A percentile compares a stretch with the other conserved stretches of the same genome.
Conservation (phyloP, 352 stramenopile genomes). For the Phytopythium sindhum region DNA sequence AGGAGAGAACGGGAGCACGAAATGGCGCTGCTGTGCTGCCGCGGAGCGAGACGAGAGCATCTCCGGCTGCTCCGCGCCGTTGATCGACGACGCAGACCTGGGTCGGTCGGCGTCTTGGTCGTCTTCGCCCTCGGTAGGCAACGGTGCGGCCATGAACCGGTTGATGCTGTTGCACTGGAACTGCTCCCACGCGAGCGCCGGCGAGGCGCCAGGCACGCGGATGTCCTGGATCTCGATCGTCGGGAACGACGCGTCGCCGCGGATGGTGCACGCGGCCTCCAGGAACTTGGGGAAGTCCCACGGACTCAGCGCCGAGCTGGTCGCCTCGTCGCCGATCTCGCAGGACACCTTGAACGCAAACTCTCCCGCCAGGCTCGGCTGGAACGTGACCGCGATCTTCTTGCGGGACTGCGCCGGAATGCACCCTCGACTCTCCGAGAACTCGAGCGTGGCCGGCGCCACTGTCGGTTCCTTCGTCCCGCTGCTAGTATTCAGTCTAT, state of each 20-base stretch:
- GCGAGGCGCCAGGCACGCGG: conserved; percentile 50
- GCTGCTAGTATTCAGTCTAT: conserved; percentile 3
- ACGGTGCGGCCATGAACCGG: conserved; percentile 51
- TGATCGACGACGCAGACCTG: not conserved
- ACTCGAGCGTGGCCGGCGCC: conserved; percentile 27
- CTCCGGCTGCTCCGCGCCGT: conserved; percentile 1
- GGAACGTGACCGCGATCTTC: conserved; percentile 76
- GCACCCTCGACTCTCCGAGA: conserved; percentile 56
- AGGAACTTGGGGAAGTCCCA: conserved; percentile 21
- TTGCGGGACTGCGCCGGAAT: conserved; percentile 78
- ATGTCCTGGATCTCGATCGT: conserved; percentile 85
- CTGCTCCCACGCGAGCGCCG: conserved; percentile 58
- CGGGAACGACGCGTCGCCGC: conserved; percentile 81
- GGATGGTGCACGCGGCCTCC: conserved; percentile 43
- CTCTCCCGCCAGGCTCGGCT: conserved; percentile 47
- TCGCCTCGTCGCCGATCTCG: conserved; percentile 22
- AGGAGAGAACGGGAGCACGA: conserved; percentile 80
- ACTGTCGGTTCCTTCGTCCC: not conserved
- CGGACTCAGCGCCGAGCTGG: conserved; percentile 18
- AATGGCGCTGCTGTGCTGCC: conserved; percentile 31
- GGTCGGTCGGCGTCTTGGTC: conserved; percentile 11
- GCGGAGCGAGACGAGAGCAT: not conserved
- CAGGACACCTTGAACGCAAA: conserved; percentile 80
- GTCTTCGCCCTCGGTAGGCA: conserved; percentile 25
- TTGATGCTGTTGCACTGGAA: conserved; percentile 79